Percentiles rank a stretch among this genome's conserved stretches.
Evolutionary conservation across 139 green algal species (phyloP).

Genomic region (Closterium sp.): DNA sequence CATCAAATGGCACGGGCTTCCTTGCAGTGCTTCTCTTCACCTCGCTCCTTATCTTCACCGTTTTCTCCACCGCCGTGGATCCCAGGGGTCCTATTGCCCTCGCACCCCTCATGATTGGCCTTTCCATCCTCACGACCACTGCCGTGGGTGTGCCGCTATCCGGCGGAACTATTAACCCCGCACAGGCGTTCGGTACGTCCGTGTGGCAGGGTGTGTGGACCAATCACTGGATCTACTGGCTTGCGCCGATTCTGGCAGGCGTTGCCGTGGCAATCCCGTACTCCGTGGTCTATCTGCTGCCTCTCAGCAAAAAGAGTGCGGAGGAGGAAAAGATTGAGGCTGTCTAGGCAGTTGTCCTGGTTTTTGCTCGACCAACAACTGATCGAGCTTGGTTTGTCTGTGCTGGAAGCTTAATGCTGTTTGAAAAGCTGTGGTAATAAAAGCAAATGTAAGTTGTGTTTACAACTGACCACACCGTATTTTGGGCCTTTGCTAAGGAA

Average conservation of each 20-base stretch:
- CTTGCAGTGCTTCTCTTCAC: constrained; percentile 30
- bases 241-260: constrained; percentile 35
- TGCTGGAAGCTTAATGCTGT: not conserved
- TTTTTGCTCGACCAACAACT: not conserved
- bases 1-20: not conserved
- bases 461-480: too few species aligned
- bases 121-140: constrained; percentile 44
- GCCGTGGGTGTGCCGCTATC: constrained; percentile 33
- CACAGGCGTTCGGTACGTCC: constrained; percentile 44
- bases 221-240: constrained; percentile 54
- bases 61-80: constrained; percentile 27
- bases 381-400: not conserved
- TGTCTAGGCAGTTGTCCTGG: not conserved
- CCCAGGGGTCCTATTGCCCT: constrained; percentile 18
- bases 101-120: constrained; percentile 40
- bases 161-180: constrained; percentile 45
- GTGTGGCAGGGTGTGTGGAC: constrained; percentile 22
- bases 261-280: not conserved
- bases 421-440: too few species aligned
- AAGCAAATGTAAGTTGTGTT: too few species aligned
- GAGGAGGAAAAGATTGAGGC: not conserved
- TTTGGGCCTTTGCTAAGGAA: too few species aligned
- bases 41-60: constrained; percentile 46
- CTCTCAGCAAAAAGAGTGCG: not conserved
- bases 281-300: not conserved